Evolutionary conservation across 192 early-diverging fungal species (phyloP).

Genomic region (Coemansia sp.): DNA sequence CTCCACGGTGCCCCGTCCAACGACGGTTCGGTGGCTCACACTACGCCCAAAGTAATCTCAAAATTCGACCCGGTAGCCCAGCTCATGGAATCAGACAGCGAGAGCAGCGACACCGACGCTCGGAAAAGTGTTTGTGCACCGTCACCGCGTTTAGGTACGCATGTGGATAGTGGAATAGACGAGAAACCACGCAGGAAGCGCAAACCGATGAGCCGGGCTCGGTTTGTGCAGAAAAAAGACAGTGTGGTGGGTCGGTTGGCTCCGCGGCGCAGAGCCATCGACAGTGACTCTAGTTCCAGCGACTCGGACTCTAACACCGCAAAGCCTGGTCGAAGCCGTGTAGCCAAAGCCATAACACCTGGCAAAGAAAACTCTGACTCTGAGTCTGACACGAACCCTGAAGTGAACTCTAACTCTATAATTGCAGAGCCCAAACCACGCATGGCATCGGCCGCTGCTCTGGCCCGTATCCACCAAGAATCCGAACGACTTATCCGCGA

Average conservation of each 20-base stretch:
- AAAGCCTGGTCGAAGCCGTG: background rate
- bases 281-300: conserved; percentile 16
- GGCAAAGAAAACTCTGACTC: background rate
- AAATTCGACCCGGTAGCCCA: conserved; percentile 38
- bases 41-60: background rate
- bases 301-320: background rate
- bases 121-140: too few species aligned
- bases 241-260: conserved; percentile 30
- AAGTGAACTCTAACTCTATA: background rate
- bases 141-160: too few species aligned
- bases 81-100: conserved; percentile 32
- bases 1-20: background rate
- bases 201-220: too few species aligned
- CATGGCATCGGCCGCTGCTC: conserved; percentile 12
- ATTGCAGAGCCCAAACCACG: background rate
- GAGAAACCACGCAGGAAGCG: too few species aligned
- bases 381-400: background rate
- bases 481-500: conserved; percentile 49
- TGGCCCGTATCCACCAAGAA: conserved; percentile 40
- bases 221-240: background rate
- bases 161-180: too few species aligned
- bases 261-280: conserved; percentile 8
- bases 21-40: too few species aligned
- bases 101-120: background rate
- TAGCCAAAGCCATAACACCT: background rate